Percentiles rank a stretch among this genome's conserved stretches.
Conservation (phyloP, 768 basidiomycete genomes). For the Pleurotus djamor region DNA sequence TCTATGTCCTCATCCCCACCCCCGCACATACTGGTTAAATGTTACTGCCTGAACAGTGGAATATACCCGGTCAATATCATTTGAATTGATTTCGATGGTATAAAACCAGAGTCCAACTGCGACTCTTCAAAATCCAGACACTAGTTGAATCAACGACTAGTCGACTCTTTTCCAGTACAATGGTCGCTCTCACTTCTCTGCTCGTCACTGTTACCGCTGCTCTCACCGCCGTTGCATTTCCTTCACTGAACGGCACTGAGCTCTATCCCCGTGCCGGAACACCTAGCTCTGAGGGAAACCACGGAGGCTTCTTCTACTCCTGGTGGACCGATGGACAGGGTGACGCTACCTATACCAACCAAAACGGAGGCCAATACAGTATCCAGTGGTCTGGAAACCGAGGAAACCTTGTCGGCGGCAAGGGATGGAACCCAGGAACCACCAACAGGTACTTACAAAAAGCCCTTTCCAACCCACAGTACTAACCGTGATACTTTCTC, state of each 20-base stretch:
- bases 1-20: no score
- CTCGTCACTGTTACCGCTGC: conserved; percentile 14
- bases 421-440: conserved; percentile 10
- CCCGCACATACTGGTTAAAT: no score
- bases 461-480: neutral
- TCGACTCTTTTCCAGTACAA: no score
- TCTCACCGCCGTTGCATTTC: conserved; percentile 14
- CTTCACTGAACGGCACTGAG: conserved; percentile 14
- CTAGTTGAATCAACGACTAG: no score
- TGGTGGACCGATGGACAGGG: conserved; percentile 29
- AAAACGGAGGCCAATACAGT: conserved; percentile 23
- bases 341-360: conserved; percentile 28
- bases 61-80: no score
- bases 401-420: conserved; percentile 35
- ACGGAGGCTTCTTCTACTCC: conserved; percentile 33
- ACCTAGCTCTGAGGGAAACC: conserved; percentile 23
- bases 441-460: neutral
- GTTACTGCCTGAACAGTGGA: no score
- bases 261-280: conserved; percentile 15
- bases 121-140: no score
- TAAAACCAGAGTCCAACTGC: no score
- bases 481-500: neutral
- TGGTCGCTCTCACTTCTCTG: conserved; percentile 11
- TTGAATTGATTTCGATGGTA: no score
- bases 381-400: conserved; percentile 24